Evolutionary conservation across 768 basidiomycete species (phyloP).

Genomic region (Boletus vermiculosoides): DNA sequence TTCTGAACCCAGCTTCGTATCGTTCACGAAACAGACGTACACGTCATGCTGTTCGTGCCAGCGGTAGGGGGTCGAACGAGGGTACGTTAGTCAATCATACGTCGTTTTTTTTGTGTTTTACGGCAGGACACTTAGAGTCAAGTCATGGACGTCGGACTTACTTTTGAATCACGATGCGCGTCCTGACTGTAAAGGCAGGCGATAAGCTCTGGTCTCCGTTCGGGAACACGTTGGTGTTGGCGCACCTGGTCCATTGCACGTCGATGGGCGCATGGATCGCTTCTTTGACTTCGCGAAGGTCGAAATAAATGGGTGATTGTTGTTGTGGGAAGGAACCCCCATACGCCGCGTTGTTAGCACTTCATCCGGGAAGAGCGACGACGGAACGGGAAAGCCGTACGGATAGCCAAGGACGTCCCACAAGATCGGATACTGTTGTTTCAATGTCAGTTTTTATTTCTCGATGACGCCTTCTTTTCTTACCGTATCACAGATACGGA

Average conservation of each 20-base stretch:
- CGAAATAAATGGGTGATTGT: constrained; percentile 69
- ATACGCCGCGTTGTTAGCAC: constrained; percentile 19
- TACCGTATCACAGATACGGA: constrained; percentile 71
- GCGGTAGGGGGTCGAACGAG: too few relatives aligned
- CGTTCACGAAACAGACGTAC: too few relatives aligned
- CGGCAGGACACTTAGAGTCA: too few relatives aligned
- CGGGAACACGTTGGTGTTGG: constrained; percentile 58
- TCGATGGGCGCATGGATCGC: constrained; percentile 69
- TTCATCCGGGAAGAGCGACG: not conserved
- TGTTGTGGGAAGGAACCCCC: constrained; percentile 52
- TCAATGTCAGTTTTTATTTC: not conserved
- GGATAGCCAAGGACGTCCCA: constrained; percentile 85
- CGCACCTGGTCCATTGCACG: constrained; percentile 64
- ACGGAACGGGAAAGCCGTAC: constrained; percentile 35
- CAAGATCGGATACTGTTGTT: constrained; percentile 51
- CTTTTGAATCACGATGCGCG: constrained; percentile 66
- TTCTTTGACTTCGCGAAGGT: constrained; percentile 57
- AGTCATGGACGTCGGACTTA: constrained; percentile 32
- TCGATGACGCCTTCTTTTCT: constrained; percentile 8
- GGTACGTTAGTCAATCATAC: not conserved
- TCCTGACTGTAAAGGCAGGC: constrained; percentile 59
- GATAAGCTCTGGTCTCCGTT: constrained; percentile 60
- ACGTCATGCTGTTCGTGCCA: constrained; percentile 37
- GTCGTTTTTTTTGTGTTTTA: not conserved
- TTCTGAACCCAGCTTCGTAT: too few relatives aligned